These are phyloP conservation scores for Phytophthora kernoviae DNA, from an alignment of 352 stramenopile species.

Conservation along the genomic window DNA sequence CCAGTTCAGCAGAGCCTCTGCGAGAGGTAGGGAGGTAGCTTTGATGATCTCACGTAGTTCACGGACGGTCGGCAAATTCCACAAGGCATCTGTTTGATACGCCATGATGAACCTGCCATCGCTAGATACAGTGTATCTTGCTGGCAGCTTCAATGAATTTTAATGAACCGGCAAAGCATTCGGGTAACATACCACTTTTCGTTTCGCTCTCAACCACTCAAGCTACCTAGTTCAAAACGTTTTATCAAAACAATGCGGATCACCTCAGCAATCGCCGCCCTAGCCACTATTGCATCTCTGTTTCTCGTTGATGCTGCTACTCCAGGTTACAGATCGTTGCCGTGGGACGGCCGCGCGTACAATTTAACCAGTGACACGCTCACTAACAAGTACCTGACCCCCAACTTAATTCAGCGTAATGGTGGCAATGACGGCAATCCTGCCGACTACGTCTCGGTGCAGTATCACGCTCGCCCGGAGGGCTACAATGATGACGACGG, in stretches of 20 bases:
- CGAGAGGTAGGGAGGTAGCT: too few relatives aligned
- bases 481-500: conserved; percentile 56
- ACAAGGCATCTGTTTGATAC: too few relatives aligned
- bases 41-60: too few relatives aligned
- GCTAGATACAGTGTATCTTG: too few relatives aligned
- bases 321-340: conserved; percentile 2
- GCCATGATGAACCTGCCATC: too few relatives aligned
- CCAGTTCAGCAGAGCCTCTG: too few relatives aligned
- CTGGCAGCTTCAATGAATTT: too few relatives aligned
- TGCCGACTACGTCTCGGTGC: conserved; percentile 46
- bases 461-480: conserved; percentile 34
- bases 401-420: conserved; percentile 51
- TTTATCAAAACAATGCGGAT: background rate
- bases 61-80: too few relatives aligned
- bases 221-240: too few relatives aligned
- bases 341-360: conserved; percentile 50
- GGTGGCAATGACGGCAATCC: conserved; percentile 26
- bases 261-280: background rate
- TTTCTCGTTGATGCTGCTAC: background rate
- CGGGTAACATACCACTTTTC: too few relatives aligned
- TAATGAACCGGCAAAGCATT: too few relatives aligned
- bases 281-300: background rate
- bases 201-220: too few relatives aligned
- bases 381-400: conserved; percentile 43
- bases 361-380: conserved; percentile 51